phyloP scores from a whole-genome alignment of 768 basidiomycete species.

The Macrolepiota fuliginosa region DNA sequence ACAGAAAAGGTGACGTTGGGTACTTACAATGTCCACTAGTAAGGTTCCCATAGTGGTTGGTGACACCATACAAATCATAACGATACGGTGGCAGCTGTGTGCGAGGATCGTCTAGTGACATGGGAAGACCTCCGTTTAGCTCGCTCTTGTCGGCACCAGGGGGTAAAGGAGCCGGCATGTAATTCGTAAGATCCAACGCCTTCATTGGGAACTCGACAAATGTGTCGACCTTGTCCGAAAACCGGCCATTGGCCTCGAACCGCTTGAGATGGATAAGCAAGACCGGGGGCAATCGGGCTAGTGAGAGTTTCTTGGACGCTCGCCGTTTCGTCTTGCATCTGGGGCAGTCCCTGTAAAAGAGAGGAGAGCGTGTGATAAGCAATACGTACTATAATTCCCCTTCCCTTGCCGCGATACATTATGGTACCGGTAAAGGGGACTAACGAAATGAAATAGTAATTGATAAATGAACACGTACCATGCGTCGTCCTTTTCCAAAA shows the following conservation, averaged over 20 bases:
- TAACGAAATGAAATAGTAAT: neutral
- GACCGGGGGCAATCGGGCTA: conserved; percentile 92
- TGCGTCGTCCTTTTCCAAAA: conserved; percentile 89
- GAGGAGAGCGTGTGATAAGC: neutral
- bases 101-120: conserved; percentile 67
- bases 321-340: conserved; percentile 86
- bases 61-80: conserved; percentile 94
- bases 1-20: conserved; percentile 13
- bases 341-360: conserved; percentile 78
- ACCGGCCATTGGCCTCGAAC: conserved; percentile 86
- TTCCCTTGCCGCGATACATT: neutral
- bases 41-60: conserved; percentile 93
- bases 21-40: conserved; percentile 92
- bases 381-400: neutral
- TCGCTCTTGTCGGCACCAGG: conserved; percentile 56
- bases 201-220: conserved; percentile 86
- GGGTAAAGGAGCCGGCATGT: conserved; percentile 80
- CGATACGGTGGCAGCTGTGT: conserved; percentile 83
- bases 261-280: conserved; percentile 91
- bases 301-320: conserved; percentile 82
- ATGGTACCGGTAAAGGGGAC: neutral
- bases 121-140: conserved; percentile 39
- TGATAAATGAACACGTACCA: conserved; percentile 56
- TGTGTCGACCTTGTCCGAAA: conserved; percentile 96
- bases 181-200: conserved; percentile 63